Evolutionary conservation across 192 early-diverging fungal genomes (phyloP).

Genomic region (Dispira simplex): DNA sequence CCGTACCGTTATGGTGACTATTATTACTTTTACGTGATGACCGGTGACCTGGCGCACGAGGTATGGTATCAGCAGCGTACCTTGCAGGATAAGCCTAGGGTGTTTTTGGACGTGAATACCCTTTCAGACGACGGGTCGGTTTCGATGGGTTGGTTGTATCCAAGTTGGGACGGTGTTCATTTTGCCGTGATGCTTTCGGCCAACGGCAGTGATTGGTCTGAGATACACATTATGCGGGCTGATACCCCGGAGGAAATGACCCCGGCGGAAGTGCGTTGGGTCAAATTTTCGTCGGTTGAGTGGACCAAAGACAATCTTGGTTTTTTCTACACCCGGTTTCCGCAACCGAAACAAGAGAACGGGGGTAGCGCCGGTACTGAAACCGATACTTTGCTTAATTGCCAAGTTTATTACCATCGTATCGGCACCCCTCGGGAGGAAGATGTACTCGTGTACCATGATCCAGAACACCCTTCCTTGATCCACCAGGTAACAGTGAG

Average conservation of each 20-base stretch:
- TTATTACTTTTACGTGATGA: slow-evolving; percentile 52
- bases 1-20: slow-evolving; percentile 38
- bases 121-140: slow-evolving; percentile 42
- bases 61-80: slow-evolving; percentile 36
- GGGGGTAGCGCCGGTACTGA: slow-evolving; percentile 37
- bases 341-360: slow-evolving; percentile 21
- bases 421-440: slow-evolving; percentile 39
- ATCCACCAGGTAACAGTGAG: slow-evolving; percentile 18
- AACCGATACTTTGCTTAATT: slow-evolving; percentile 30
- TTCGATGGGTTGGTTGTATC: slow-evolving; percentile 14
- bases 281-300: slow-evolving; percentile 35
- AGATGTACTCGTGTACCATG: slow-evolving; percentile 39
- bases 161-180: background rate
- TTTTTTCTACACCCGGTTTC: slow-evolving; percentile 42
- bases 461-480: slow-evolving; percentile 28
- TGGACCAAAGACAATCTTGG: slow-evolving; percentile 58
- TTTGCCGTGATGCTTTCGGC: background rate
- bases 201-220: slow-evolving; percentile 2
- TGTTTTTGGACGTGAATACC: slow-evolving; percentile 36
- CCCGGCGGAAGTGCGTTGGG: slow-evolving; percentile 22
- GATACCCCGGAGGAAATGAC: background rate
- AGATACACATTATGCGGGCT: background rate
- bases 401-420: slow-evolving; percentile 34
- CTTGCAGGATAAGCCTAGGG: slow-evolving; percentile 24
- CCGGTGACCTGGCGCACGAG: slow-evolving; percentile 38